Conservation (phyloP, 768 basidiomycete genomes). For the Pleurotus eryngii region DNA sequence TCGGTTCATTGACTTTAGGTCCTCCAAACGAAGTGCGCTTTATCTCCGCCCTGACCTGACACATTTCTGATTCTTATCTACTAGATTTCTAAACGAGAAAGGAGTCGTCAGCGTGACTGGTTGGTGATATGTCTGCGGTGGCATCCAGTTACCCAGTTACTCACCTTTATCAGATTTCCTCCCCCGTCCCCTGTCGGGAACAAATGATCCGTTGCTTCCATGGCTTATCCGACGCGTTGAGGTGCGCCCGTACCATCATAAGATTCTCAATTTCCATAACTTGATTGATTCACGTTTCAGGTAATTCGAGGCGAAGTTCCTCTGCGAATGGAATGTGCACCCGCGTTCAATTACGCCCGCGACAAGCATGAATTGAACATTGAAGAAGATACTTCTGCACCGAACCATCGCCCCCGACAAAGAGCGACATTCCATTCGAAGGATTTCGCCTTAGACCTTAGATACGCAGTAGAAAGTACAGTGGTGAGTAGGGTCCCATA, state of each 20-base stretch:
- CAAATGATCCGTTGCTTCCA: constrained; percentile 63
- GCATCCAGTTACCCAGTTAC: too few relatives aligned
- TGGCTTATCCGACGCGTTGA: constrained; percentile 87
- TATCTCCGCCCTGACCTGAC: neutral
- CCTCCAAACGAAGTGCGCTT: constrained; percentile 70
- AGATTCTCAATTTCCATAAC: neutral
- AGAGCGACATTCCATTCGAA: constrained; percentile 65
- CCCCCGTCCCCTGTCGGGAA: constrained; percentile 51
- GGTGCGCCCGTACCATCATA: constrained; percentile 25
- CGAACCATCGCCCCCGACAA: constrained; percentile 32
- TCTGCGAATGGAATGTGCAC: constrained; percentile 85
- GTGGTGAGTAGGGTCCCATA: constrained; percentile 19
- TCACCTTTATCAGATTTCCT: constrained; percentile 57
- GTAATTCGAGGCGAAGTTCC: constrained; percentile 83
- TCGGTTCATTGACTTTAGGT: constrained; percentile 40
- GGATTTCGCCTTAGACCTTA: constrained; percentile 64
- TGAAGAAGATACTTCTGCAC: constrained; percentile 39
- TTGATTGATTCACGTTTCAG: constrained; percentile 23
- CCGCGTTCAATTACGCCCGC: constrained; percentile 94
- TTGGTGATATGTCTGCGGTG: constrained; percentile 14
- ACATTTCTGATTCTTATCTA: neutral
- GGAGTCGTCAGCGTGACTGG: constrained; percentile 86
- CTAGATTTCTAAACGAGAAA: constrained; percentile 71
- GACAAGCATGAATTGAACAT: constrained; percentile 64
- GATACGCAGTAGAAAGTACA: constrained; percentile 63